These are phyloP conservation scores for Craterostigma plantagineum DNA, from an alignment of 257 asterid species.

Conservation along the genomic window DNA sequence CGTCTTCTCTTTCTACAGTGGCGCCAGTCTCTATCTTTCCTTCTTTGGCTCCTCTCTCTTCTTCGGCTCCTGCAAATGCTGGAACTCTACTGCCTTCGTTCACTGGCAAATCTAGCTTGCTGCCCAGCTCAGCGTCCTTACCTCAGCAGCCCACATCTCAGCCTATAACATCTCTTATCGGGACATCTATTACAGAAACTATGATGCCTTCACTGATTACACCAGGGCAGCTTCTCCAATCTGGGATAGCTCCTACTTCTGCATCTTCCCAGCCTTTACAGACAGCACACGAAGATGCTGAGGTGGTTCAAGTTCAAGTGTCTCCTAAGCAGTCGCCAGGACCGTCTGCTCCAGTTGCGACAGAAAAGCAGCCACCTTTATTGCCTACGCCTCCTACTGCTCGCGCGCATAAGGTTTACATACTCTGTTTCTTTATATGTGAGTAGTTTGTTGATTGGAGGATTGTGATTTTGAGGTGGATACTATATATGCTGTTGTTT, in stretches of 20 bases:
- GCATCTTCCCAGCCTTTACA: slow-evolving; percentile 10
- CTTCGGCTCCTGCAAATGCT: slow-evolving; percentile 22
- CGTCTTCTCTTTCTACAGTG: slow-evolving; percentile 23
- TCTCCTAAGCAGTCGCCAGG: slow-evolving; percentile 26
- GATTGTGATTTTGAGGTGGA: no score
- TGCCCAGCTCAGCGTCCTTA: slow-evolving; percentile 23
- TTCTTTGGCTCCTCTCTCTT: background rate
- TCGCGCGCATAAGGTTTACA: slow-evolving; percentile 43
- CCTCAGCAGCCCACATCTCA: slow-evolving; percentile 27
- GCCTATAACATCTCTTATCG: slow-evolving; percentile 23
- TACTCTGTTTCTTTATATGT: slow-evolving; percentile 1
- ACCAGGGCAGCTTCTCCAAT: slow-evolving; percentile 63
- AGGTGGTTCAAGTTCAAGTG: slow-evolving; percentile 43
- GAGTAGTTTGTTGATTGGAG: no score
- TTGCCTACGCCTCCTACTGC: slow-evolving; percentile 57
- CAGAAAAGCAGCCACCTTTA: slow-evolving; percentile 79
- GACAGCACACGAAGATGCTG: slow-evolving; percentile 62
- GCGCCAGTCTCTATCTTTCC: slow-evolving; percentile 26
- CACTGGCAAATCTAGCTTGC: slow-evolving; percentile 26
- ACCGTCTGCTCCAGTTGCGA: slow-evolving; percentile 16
- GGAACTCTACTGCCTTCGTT: slow-evolving; percentile 14
- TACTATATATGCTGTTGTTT: background rate
- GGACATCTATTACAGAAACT: slow-evolving; percentile 29
- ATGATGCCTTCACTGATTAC: slow-evolving; percentile 49
- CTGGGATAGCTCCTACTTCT: background rate